Evolutionary conservation across 108 stramenopile genomes (phyloP).

Genomic region (Schizochytrium sp.): DNA sequence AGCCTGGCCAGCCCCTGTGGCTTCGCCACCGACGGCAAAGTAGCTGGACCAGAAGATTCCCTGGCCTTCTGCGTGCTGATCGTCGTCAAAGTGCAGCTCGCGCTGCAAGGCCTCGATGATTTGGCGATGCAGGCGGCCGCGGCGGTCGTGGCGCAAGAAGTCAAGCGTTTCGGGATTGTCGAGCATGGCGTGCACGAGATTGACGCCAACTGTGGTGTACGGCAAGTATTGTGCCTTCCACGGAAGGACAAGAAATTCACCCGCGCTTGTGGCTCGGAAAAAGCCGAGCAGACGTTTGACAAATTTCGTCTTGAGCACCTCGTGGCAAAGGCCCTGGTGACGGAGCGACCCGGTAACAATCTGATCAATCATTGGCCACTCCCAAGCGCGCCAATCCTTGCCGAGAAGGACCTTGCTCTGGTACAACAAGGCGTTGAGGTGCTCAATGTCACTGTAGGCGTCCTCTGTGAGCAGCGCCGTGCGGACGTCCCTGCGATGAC

Average conservation of each 20-base stretch:
- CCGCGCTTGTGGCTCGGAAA: not conserved
- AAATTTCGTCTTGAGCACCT: not conserved
- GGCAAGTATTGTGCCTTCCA: not conserved
- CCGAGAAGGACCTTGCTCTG: not conserved
- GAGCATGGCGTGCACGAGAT: not conserved
- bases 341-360: not conserved
- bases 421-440: not conserved
- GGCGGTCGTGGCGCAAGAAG: conserved; percentile 8
- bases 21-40: not conserved
- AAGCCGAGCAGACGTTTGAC: not conserved
- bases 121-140: not conserved
- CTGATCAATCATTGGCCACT: not conserved
- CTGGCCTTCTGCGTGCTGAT: not conserved
- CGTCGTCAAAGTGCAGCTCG: not conserved
- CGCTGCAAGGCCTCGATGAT: not conserved
- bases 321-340: not conserved
- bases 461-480: not conserved
- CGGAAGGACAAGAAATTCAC: not conserved
- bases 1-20: not conserved
- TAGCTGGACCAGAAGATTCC: not conserved
- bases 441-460: not conserved
- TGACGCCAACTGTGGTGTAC: not conserved
- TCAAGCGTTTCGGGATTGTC: not conserved
- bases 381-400: not conserved
- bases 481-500: not conserved